Conservation (phyloP, 2,329 filamentous ascomycete species). For the Lecanicillium sp. region DNA sequence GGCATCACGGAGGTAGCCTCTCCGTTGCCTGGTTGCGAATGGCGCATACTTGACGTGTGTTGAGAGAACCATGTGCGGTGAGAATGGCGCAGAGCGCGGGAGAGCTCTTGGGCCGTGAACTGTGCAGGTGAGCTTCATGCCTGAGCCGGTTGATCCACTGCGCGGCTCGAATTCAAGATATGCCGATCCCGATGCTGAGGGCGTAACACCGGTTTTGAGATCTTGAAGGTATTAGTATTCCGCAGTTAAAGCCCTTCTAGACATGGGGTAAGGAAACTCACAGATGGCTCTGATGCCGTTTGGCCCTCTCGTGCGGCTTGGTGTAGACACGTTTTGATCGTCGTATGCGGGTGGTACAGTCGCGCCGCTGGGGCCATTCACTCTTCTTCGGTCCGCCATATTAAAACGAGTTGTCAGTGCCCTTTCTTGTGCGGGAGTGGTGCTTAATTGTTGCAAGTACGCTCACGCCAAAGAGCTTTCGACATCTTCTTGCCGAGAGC, state of each 20-base stretch:
- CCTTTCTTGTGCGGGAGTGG: neutral
- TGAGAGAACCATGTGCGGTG: constrained; percentile 81
- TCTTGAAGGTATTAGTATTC: constrained; percentile 42
- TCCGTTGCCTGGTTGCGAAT: constrained; percentile 75
- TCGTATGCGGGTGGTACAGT: constrained; percentile 70
- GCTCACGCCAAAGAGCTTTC: too few relatives aligned
- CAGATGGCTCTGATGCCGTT: constrained; percentile 63
- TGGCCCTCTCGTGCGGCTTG: constrained; percentile 49
- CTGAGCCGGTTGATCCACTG: constrained; percentile 43
- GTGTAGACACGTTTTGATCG: constrained; percentile 32
- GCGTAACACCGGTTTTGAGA: constrained; percentile 84
- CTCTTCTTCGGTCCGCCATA: constrained; percentile 80
- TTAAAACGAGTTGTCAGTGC: neutral
- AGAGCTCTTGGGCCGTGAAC: constrained; percentile 90
- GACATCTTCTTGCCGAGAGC: neutral
- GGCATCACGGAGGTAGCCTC: constrained; percentile 79
- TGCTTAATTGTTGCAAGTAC: neutral
- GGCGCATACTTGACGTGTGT: constrained; percentile 96
- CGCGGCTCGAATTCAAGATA: constrained; percentile 63
- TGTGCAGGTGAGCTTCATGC: constrained; percentile 85
- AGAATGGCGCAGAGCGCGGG: constrained; percentile 83
- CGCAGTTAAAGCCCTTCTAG: neutral
- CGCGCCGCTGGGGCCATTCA: constrained; percentile 77
- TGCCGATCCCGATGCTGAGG: constrained; percentile 87
- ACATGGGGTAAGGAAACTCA: constrained; percentile 10